Percentiles rank a stretch among this genome's conserved stretches.
Conservation (phyloP, 179 eudicot species). For the Beta macrorhiza region DNA sequence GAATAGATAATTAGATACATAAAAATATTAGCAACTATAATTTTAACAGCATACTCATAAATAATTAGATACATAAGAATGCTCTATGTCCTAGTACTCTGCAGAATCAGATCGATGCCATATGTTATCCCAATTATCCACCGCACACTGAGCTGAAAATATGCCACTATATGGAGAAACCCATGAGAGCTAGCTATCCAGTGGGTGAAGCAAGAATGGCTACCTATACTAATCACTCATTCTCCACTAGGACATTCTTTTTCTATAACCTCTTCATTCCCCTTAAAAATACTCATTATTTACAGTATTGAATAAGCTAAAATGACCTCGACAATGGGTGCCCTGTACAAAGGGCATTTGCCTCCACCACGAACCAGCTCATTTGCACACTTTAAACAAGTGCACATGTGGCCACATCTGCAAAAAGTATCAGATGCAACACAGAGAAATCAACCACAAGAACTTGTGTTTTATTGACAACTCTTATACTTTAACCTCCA, state of each 20-base stretch:
- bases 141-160: too few species aligned
- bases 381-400: slow-evolving; percentile 88
- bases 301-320: slow-evolving; percentile 88
- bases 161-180: not conserved
- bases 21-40: too few species aligned
- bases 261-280: slow-evolving; percentile 14
- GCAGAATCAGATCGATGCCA: slow-evolving; percentile 31
- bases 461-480: not conserved
- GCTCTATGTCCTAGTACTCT: too few species aligned
- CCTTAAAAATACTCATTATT: slow-evolving; percentile 1
- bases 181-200: slow-evolving; percentile 17
- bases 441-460: not conserved
- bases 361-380: slow-evolving; percentile 92
- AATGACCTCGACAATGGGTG: slow-evolving; percentile 89
- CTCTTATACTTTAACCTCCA: not conserved
- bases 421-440: slow-evolving; percentile 10
- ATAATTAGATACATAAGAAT: too few species aligned
- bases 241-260: slow-evolving; percentile 9
- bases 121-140: slow-evolving; percentile 32
- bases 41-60: too few species aligned
- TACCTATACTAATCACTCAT: slow-evolving; percentile 27
- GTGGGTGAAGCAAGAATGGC: slow-evolving; percentile 24
- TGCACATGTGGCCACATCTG: slow-evolving; percentile 99
- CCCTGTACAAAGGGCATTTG: slow-evolving; percentile 95
- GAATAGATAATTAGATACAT: too few species aligned